phyloP scores from a whole-genome alignment of 2,329 filamentous ascomycete genomes.

The Fusarium chaquense region DNA sequence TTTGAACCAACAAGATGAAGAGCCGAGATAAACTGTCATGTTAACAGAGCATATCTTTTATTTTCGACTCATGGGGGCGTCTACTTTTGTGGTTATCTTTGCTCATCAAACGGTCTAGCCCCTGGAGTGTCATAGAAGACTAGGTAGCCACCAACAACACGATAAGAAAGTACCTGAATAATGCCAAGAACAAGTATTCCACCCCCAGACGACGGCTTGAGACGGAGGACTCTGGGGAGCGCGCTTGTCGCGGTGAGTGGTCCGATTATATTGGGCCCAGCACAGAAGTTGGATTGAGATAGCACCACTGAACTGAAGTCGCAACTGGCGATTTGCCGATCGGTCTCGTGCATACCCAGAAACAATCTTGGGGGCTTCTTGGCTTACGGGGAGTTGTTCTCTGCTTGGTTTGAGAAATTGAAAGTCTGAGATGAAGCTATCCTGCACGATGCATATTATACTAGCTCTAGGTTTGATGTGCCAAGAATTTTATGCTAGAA shows the following conservation, averaged over 20 bases:
- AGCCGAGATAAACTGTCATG: slow-evolving; percentile 15
- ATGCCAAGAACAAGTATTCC: slow-evolving; percentile 24
- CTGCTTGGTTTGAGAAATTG: slow-evolving; percentile 5
- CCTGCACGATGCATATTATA: slow-evolving; percentile 5
- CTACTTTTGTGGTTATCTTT: slow-evolving; percentile 31
- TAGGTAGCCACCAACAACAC: slow-evolving; percentile 9
- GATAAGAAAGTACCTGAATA: slow-evolving; percentile 35
- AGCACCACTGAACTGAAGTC: slow-evolving; percentile 20
- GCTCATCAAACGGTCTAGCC: slow-evolving; percentile 34
- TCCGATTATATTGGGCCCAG: slow-evolving; percentile 34
- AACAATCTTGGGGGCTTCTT: slow-evolving; percentile 6
- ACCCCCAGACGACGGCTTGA: slow-evolving; percentile 35
- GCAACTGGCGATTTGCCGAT: slow-evolving; percentile 12
- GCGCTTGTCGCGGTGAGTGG: slow-evolving; percentile 49
- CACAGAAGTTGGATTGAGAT: slow-evolving; percentile 32
- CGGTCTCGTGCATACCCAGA: slow-evolving; percentile 33
- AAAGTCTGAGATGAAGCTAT: slow-evolving; percentile 14
- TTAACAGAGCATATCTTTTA: slow-evolving; percentile 29
- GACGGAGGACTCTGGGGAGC: slow-evolving; percentile 43
- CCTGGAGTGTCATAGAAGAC: slow-evolving; percentile 9
- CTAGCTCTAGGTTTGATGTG: slow-evolving; percentile 4
- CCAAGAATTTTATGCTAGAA: not conserved
- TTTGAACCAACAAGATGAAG: slow-evolving; percentile 16
- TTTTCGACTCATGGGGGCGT: slow-evolving; percentile 15
- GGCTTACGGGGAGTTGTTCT: slow-evolving; percentile 4